These are phyloP conservation scores for Epichloe amarillans DNA, from an alignment of 2,329 filamentous ascomycete species.

Conservation along the genomic window DNA sequence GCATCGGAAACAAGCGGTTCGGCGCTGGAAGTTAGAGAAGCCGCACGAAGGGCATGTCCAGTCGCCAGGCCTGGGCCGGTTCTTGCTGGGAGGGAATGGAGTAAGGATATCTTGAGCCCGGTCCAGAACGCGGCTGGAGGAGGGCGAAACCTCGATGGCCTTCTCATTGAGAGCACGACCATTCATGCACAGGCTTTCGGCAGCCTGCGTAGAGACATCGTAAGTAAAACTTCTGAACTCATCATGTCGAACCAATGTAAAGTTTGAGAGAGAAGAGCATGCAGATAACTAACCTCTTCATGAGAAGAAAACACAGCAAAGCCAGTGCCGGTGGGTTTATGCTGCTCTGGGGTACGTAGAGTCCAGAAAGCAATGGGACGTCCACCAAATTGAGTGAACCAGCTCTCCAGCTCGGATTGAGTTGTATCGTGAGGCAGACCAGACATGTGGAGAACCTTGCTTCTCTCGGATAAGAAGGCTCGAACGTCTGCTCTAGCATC, in stretches of 20 bases:
- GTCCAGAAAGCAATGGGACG: slow-evolving; percentile 99
- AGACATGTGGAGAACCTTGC: slow-evolving; percentile 97
- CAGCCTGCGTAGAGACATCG: slow-evolving; percentile 46
- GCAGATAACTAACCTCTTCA: slow-evolving; percentile 64
- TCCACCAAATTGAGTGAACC: slow-evolving; percentile 98
- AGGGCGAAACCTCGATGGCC: slow-evolving; percentile 96
- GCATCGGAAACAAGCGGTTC: slow-evolving; percentile 96
- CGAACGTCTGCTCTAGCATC: slow-evolving; percentile 93
- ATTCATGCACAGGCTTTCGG: slow-evolving; percentile 98
- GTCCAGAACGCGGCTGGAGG: slow-evolving; percentile 91
- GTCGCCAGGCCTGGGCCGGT: slow-evolving; percentile 88
- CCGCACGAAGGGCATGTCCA: slow-evolving; percentile 99
- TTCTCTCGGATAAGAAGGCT: slow-evolving; percentile 88
- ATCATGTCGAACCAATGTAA: too few species aligned
- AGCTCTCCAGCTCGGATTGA: slow-evolving; percentile 95
- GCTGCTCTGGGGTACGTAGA: slow-evolving; percentile 89
- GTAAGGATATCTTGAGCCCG: slow-evolving; percentile 91
- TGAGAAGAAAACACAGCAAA: slow-evolving; percentile 98
- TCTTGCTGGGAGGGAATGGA: slow-evolving; percentile 96
- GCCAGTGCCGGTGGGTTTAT: slow-evolving; percentile 97
- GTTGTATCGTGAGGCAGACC: slow-evolving; percentile 95
- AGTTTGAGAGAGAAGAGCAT: background rate
- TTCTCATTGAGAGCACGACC: slow-evolving; percentile 96
- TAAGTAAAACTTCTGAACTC: background rate
- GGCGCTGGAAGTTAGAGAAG: slow-evolving; percentile 98